Base-by-base conservation (phyloP, 176 grass and related monocot species). In the Oryza australiensis region DNA sequence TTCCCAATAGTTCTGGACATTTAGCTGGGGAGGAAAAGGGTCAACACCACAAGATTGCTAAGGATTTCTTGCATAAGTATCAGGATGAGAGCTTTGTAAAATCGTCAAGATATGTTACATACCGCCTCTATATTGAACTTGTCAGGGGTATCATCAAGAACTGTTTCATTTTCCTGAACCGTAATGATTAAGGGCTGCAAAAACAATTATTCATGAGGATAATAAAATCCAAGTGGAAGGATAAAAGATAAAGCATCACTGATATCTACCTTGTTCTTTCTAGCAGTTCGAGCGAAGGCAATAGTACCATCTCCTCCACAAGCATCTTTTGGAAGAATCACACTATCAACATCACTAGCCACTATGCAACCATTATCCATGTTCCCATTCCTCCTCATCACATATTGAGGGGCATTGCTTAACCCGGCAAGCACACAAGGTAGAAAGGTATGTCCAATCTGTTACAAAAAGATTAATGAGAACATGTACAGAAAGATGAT, bases 381-480 rank as follows among this genome's bases (percentile, higher is more conserved):
- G 27, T 10, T 84, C 66, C 76, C 80, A n/a, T 76, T 64, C 45
- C 62, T 72, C 72, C 68, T 84, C 26, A 64, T 88, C 71, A 90
- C 90, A 93, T 98, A 98, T 69, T 87, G 93, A 73, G 93, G 93
- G 63, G 95, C 93, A 64, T 51, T 88, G 74, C 90, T 95, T 92
- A 95, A 85, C 65, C 96, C 96, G 2, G 90, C 89, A 2, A 98
- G 90, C 70, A 95, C 91, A 81, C 93, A 98, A 9, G 96, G 93
- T 41, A 98, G 85, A 87, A 95, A 98, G 26, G 95, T 98, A 86
- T 95, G 88, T 46, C 95, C 95, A 86, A 98, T 91, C 92, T 98
- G 84, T 82, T 80, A 14, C 3, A 82, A 72, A 66, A 64, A 75
- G 1, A 84, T 45, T 60, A 48, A 71, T 20, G n/a, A 33, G 66